These are phyloP conservation scores for Microdochium bolleyi DNA, from an alignment of 2,329 filamentous ascomycete genomes.

Conservation along the genomic window DNA sequence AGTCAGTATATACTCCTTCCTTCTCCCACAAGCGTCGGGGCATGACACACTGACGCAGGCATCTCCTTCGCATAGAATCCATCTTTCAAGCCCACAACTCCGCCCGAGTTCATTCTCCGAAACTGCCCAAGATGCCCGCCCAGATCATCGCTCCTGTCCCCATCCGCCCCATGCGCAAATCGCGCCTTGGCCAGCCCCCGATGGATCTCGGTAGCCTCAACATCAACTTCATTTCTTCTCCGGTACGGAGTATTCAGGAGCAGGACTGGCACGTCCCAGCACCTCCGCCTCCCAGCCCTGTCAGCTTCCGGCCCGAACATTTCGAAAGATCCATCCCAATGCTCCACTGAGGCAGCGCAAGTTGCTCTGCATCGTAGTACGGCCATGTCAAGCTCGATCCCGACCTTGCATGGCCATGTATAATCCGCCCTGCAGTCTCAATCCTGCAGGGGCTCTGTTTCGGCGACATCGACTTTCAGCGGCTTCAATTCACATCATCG, in stretches of 20 bases:
- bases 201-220: conserved; percentile 46
- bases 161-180: background rate
- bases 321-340: conserved; percentile 33
- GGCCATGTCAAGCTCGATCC: too few relatives aligned
- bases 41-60: too few relatives aligned
- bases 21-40: too few relatives aligned
- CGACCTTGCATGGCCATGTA: too few relatives aligned
- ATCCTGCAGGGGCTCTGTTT: too few relatives aligned
- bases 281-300: conserved; percentile 55
- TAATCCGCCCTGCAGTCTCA: too few relatives aligned
- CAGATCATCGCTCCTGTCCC: background rate
- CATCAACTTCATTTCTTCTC: conserved; percentile 39
- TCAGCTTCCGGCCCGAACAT: conserved; percentile 50
- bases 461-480: too few relatives aligned
- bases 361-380: too few relatives aligned
- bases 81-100: too few relatives aligned
- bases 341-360: background rate
- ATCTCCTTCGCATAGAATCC: too few relatives aligned
- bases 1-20: too few relatives aligned
- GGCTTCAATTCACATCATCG: too few relatives aligned
- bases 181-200: conserved; percentile 23
- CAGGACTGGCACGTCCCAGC: conserved; percentile 58
- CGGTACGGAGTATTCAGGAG: conserved; percentile 43
- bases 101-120: background rate
- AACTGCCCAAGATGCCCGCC: background rate